Conservation (phyloP, 306 rosid species). For the Inga laurina region DNA sequence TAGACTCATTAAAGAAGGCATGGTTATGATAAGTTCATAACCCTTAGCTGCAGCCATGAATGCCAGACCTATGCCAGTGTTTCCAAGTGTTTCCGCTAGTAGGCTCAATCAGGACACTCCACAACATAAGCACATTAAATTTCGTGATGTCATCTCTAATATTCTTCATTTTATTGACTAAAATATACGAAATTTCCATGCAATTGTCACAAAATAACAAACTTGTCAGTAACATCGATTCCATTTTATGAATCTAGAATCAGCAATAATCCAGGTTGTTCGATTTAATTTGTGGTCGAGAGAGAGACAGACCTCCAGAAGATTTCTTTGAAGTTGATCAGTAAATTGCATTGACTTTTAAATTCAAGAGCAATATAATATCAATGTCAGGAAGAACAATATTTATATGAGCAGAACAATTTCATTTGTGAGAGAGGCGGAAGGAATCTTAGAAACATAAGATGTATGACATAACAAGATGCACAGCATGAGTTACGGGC, state of each 20-base stretch:
- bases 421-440: neutral
- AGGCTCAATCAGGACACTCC: conserved; percentile 86
- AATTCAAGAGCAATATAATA: conserved; percentile 6
- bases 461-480: neutral
- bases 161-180: no score
- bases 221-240: no score
- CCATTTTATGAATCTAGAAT: no score
- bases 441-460: neutral
- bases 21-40: conserved; percentile 73
- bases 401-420: neutral
- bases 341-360: neutral
- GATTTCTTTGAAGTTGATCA: neutral
- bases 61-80: conserved; percentile 92
- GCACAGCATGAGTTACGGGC: neutral
- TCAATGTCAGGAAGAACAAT: neutral
- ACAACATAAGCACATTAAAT: conserved; percentile 29
- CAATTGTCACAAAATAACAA: no score
- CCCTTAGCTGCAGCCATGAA: conserved; percentile 96
- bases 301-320: neutral
- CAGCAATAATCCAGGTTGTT: no score
- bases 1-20: conserved; percentile 94
- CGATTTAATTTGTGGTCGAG: no score
- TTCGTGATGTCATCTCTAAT: neutral
- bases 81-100: conserved; percentile 90
- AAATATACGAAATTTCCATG: no score